phyloP scores from a whole-genome alignment of 2,329 filamentous ascomycete species.

The Colletotrichum paranaense region DNA sequence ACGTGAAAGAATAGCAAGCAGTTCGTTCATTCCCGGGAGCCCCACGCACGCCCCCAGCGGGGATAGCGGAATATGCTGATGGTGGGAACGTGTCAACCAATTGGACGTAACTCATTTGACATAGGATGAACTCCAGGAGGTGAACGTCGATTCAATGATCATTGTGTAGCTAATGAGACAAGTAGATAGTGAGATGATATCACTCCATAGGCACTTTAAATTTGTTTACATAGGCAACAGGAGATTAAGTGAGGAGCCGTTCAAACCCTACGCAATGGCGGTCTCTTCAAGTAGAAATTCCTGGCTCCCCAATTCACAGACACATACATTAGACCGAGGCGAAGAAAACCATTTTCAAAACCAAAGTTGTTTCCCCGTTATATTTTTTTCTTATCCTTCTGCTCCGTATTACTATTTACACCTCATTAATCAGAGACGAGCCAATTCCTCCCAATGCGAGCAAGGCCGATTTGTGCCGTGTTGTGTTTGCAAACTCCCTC shows the following conservation, averaged over 20 bases:
- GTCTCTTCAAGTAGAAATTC: no score
- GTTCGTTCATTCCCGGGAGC: not conserved
- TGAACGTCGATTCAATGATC: not conserved
- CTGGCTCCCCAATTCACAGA: no score
- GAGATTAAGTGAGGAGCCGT: no score
- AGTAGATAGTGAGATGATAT: no score
- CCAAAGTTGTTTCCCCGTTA: not conserved
- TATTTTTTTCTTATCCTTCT: no score
- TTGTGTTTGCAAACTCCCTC: not conserved
- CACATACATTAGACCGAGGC: not conserved
- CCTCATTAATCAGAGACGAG: not conserved
- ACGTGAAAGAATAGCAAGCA: conserved; percentile 6
- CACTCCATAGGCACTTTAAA: no score
- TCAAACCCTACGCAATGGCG: no score
- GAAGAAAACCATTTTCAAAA: not conserved
- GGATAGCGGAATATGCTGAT: not conserved
- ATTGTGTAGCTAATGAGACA: not conserved
- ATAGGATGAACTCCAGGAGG: not conserved
- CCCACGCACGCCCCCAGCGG: conserved; percentile 13
- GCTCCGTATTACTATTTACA: conserved; percentile 13
- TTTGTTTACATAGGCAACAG: no score
- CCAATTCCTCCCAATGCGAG: no score
- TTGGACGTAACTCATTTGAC: not conserved
- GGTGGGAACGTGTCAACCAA: not conserved
- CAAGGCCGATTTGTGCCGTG: not conserved